These are phyloP conservation scores for Ophiosphaerella korrae DNA, from an alignment of 2,329 filamentous ascomycete genomes.

Conservation along the genomic window DNA sequence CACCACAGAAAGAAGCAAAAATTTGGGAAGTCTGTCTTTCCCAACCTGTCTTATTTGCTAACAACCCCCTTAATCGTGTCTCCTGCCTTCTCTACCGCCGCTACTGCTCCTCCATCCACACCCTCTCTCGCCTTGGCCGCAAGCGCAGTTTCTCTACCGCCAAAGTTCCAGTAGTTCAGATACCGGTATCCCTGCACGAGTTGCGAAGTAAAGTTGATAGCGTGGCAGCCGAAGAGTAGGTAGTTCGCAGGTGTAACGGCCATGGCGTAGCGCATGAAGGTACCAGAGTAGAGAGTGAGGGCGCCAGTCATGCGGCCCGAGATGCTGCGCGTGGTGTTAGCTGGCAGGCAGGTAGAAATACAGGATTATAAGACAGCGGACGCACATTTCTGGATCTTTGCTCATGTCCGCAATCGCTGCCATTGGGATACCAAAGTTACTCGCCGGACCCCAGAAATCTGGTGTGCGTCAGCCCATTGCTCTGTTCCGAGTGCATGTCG, in stretches of 20 bases:
- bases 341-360: background rate
- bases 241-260: slow-evolving; percentile 69
- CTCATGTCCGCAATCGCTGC: slow-evolving; percentile 60
- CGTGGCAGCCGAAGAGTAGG: slow-evolving; percentile 70
- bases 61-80: slow-evolving; percentile 10
- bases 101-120: slow-evolving; percentile 12
- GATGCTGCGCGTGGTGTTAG: slow-evolving; percentile 54
- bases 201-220: slow-evolving; percentile 68
- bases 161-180: slow-evolving; percentile 63
- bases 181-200: slow-evolving; percentile 66
- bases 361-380: slow-evolving; percentile 1
- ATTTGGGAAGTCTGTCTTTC: background rate
- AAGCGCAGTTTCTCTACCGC: slow-evolving; percentile 50
- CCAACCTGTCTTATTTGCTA: slow-evolving; percentile 8
- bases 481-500: background rate
- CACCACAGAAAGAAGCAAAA: background rate
- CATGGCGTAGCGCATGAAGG: slow-evolving; percentile 71
- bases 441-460: slow-evolving; percentile 60
- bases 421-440: slow-evolving; percentile 60
- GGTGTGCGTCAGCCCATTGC: slow-evolving; percentile 14
- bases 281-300: slow-evolving; percentile 64
- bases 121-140: slow-evolving; percentile 42
- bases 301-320: slow-evolving; percentile 68
- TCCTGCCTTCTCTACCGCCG: slow-evolving; percentile 3
- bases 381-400: slow-evolving; percentile 59